Evolutionary conservation across 257 asterid species (phyloP).

Genomic region (Gentiana straminea): DNA sequence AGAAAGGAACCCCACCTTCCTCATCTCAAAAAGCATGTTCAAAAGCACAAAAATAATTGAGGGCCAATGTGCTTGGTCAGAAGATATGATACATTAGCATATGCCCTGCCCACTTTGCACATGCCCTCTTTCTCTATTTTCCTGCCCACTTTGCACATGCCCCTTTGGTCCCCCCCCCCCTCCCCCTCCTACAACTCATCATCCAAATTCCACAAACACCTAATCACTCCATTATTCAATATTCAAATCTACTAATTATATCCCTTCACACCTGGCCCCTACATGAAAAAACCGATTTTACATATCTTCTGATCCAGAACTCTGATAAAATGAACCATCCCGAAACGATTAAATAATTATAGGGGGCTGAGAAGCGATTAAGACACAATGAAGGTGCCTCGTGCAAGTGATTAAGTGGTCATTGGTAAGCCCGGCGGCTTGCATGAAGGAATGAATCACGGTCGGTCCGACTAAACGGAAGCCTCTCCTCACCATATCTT

Average conservation of each 20-base stretch:
- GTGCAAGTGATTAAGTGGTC: constrained; percentile 72
- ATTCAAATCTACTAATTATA: background rate
- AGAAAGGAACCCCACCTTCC: background rate
- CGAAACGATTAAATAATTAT: no score
- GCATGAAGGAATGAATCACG: constrained; percentile 78
- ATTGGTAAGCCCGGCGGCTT: constrained; percentile 80
- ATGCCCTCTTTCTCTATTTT: constrained; percentile 17
- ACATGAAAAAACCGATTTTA: background rate
- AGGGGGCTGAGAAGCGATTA: background rate
- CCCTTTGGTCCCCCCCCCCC: constrained; percentile 15
- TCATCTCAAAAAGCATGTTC: background rate
- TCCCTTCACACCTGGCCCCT: constrained; percentile 4
- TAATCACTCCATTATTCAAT: constrained; percentile 3
- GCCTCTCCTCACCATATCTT: constrained; percentile 75
- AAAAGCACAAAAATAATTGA: constrained; percentile 20
- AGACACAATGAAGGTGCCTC: constrained; percentile 33
- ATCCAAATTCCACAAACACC: no score
- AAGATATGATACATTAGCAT: constrained; percentile 12
- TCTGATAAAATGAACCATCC: no score
- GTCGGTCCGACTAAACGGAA: constrained; percentile 75
- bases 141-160: constrained; percentile 36
- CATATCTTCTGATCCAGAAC: no score
- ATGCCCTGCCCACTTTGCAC: constrained; percentile 12
- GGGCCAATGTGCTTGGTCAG: constrained; percentile 13
- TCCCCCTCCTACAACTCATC: constrained; percentile 1